Evolutionary conservation across 257 asterid species (phyloP).

Genomic region (Fraxinus pennsylvanica): DNA sequence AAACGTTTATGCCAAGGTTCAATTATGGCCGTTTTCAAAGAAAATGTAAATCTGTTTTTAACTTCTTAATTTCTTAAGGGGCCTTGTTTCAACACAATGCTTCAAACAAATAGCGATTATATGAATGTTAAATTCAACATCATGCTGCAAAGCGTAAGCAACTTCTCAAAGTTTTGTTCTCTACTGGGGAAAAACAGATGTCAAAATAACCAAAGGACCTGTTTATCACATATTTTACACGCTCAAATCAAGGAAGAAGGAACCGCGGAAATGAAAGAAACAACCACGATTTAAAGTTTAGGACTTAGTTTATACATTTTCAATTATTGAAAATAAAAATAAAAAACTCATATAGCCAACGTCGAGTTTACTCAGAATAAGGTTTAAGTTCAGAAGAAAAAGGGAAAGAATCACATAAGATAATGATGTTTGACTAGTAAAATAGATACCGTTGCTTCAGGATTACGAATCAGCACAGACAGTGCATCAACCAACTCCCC

Average conservation of each 20-base stretch:
- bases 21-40: background rate
- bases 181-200: background rate
- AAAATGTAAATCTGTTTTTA: constrained; percentile 6
- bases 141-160: constrained; percentile 10
- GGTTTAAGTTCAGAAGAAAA: constrained; percentile 2
- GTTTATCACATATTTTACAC: background rate
- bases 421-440: constrained; percentile 24
- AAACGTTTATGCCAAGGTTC: background rate
- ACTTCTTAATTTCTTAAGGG: background rate
- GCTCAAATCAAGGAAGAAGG: background rate
- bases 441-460: constrained; percentile 86
- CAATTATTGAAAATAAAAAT: constrained; percentile 13
- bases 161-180: background rate
- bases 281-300: background rate
- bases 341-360: background rate
- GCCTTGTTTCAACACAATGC: background rate
- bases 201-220: constrained; percentile 3
- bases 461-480: constrained; percentile 82
- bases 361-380: background rate
- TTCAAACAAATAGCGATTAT: constrained; percentile 18
- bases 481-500: constrained; percentile 97
- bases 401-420: constrained; percentile 4
- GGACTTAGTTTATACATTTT: constrained; percentile 16
- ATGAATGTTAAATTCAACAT: constrained; percentile 1
- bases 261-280: constrained; percentile 11